Conservation (phyloP, 495 filamentous ascomycete species). For the Xylaria grammica region DNA sequence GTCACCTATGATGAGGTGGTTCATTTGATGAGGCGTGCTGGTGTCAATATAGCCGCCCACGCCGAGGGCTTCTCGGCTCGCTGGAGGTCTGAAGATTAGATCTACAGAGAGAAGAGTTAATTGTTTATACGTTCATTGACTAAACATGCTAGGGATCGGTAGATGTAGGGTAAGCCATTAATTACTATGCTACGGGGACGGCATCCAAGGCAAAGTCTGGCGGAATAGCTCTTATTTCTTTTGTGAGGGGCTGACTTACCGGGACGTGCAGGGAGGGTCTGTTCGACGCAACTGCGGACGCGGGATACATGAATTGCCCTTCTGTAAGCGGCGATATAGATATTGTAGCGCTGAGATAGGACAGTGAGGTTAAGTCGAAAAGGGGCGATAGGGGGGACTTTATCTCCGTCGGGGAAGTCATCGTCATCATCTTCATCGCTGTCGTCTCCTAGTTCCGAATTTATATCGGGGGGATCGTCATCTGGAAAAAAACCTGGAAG, state of each 20-base stretch:
- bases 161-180: background rate
- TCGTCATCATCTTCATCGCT: conserved; percentile 27
- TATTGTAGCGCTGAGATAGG: conserved; percentile 56
- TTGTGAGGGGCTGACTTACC: conserved; percentile 5
- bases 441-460: conserved; percentile 24
- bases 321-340: conserved; percentile 79
- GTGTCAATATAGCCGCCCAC: conserved; percentile 63
- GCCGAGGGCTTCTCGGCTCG: conserved; percentile 45
- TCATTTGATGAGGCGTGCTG: conserved; percentile 70
- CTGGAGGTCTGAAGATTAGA: conserved; percentile 68
- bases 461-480: no score
- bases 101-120: conserved; percentile 31
- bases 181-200: background rate
- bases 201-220: background rate
- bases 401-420: conserved; percentile 19
- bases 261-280: conserved; percentile 64
- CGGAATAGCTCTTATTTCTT: background rate
- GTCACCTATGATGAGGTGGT: conserved; percentile 77
- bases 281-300: conserved; percentile 66
- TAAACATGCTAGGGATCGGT: no score
- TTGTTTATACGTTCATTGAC: background rate
- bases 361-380: conserved; percentile 55
- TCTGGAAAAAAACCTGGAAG: no score
- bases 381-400: conserved; percentile 41
- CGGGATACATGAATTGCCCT: conserved; percentile 75